Evolutionary conservation across 768 basidiomycete species (phyloP), one percentile per base, ranked within the genome.

Genomic region (Coprinopsis strossmayeri): DNA sequence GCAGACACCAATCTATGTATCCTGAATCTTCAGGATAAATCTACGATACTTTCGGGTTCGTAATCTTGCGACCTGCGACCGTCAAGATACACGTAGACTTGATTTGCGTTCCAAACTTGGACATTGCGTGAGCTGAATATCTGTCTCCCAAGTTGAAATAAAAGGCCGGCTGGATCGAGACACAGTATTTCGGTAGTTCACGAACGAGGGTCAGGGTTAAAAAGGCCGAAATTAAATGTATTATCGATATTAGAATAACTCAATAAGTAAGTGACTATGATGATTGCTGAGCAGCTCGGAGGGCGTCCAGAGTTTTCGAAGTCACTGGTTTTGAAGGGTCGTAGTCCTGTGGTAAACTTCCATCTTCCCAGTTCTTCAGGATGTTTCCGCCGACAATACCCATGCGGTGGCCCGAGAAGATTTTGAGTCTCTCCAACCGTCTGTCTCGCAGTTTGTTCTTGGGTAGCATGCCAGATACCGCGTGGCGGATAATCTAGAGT

Each of bases 401-500:
- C 74, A 85, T 84, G 53, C 88, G 78, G 44, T 81, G 69, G 9
- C 79, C 87, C 34, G 88, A 79, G 60, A 94, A 98, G 55, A 98
- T 87, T 53, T 88, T 85, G 42, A 99, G 73, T 48, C 96, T 73
- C 50, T 89, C 91, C 42, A 99, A 67, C 28, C 96, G 78, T 39
- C 89, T 76, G 40, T 95, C 89, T 21, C 96, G 81, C 52, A 96
- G 81, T 54, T 87, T 94, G 73, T 99, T 99, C 69, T 98, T 99
- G 27, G 95, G 96, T 47, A 99, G 74, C 96, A 99, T 99, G 58
- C 95, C 91, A 10, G 95, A 88, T 3, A 99, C 96, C 2, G 96
- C 96, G 55, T 91, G 81, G 11, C 91, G 83, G 50, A 99, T 91
- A 57, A 98, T 90, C 96, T 99, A 61, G 13, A 48, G 34, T 9